Evolutionary conservation across 2,329 filamentous ascomycete genomes (phyloP).

Genomic region (Chrysosporium queenslandicum): DNA sequence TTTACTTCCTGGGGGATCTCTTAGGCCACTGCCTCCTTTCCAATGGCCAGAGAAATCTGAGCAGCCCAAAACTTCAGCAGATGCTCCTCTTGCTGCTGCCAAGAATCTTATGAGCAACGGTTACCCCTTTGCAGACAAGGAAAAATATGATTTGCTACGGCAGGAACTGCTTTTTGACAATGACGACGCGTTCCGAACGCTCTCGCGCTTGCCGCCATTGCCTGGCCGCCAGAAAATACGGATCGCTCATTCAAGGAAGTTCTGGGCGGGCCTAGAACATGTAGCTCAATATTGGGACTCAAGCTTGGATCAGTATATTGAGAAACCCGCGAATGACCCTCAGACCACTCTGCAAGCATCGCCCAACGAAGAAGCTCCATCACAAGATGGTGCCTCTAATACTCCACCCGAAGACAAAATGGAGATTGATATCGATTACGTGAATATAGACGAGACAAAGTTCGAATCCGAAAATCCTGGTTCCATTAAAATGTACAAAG

Average conservation of each 20-base stretch:
- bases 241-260: constrained; percentile 49
- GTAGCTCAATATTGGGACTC: constrained; percentile 55
- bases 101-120: constrained; percentile 39
- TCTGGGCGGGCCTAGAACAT: constrained; percentile 50
- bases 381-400: constrained; percentile 14
- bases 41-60: constrained; percentile 27
- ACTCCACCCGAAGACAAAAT: constrained; percentile 14
- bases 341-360: background rate
- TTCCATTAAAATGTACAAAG: constrained; percentile 41
- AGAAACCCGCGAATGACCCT: constrained; percentile 25
- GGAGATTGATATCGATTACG: constrained; percentile 16
- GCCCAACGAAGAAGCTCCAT: background rate
- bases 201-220: constrained; percentile 40
- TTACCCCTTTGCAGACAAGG: constrained; percentile 38
- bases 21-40: constrained; percentile 30
- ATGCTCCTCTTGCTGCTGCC: constrained; percentile 20
- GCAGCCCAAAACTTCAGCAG: constrained; percentile 23
- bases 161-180: constrained; percentile 47
- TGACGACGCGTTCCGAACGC: constrained; percentile 48
- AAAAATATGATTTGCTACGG: constrained; percentile 41
- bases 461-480: background rate
- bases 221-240: constrained; percentile 40
- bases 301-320: constrained; percentile 48
- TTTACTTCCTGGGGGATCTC: constrained; percentile 30
- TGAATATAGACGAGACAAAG: constrained; percentile 13